phyloP scores from a whole-genome alignment of 2,329 filamentous ascomycete species.

The Cercospora sp. region DNA sequence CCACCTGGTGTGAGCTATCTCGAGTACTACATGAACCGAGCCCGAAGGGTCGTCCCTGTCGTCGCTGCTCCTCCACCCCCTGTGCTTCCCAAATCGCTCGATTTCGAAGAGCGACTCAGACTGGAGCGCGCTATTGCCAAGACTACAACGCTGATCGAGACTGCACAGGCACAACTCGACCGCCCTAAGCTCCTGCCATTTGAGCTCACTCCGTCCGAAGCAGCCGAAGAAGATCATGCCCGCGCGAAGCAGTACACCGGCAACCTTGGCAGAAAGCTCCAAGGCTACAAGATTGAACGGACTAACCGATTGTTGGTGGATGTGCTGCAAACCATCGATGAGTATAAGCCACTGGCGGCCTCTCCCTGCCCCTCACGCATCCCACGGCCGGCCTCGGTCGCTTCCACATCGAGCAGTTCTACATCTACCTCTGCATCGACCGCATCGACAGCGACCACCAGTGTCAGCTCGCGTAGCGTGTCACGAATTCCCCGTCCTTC shows the following conservation, averaged over 20 bases:
- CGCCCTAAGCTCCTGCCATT: slow-evolving; percentile 6
- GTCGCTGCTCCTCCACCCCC: slow-evolving; percentile 1
- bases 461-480: not conserved
- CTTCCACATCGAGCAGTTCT: not conserved
- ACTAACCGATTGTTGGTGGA: slow-evolving; percentile 16
- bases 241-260: slow-evolving; percentile 16
- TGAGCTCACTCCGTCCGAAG: slow-evolving; percentile 19
- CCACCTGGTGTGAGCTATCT: slow-evolving; percentile 20
- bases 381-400: not conserved
- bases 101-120: slow-evolving; percentile 18
- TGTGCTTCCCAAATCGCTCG: slow-evolving; percentile 11
- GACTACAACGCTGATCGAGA: not conserved
- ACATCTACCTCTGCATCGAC: not conserved
- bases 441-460: not conserved
- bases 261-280: slow-evolving; percentile 1
- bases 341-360: slow-evolving; percentile 7
- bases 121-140: slow-evolving; percentile 22
- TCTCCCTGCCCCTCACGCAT: not conserved
- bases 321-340: slow-evolving; percentile 13
- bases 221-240: slow-evolving; percentile 14
- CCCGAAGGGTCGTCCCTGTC: slow-evolving; percentile 13
- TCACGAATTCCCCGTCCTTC: not conserved
- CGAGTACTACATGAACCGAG: slow-evolving; percentile 22
- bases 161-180: slow-evolving; percentile 20
- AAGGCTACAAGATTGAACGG: not conserved